These are phyloP conservation scores for Vachellia pachyceras DNA, from an alignment of 306 rosid genomes.

Conservation along the genomic window DNA sequence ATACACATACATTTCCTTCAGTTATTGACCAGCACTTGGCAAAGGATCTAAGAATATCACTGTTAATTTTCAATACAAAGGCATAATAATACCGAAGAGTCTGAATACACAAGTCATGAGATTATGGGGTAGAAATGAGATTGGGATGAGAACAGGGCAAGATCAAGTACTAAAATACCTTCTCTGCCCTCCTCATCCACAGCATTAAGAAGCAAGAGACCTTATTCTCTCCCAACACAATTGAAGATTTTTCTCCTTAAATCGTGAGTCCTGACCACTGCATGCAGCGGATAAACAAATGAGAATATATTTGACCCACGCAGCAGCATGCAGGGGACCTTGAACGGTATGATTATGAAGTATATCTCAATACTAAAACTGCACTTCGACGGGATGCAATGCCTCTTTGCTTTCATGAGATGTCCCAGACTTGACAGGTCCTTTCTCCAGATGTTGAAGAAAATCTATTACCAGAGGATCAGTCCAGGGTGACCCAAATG, in stretches of 20 bases:
- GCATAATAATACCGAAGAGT: neutral
- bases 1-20: neutral
- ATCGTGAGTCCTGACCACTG: neutral
- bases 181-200: neutral
- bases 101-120: neutral
- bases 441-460: slow-evolving; percentile 71
- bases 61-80: neutral
- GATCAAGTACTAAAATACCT: neutral
- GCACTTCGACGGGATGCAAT: slow-evolving; percentile 52
- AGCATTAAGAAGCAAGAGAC: neutral
- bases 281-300: neutral
- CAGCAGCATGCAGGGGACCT: neutral
- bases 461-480: slow-evolving; percentile 82
- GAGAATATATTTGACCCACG: neutral
- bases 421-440: slow-evolving; percentile 34
- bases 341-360: neutral
- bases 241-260: neutral
- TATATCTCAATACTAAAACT: slow-evolving; percentile 19
- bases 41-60: neutral
- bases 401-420: slow-evolving; percentile 32
- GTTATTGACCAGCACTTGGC: neutral
- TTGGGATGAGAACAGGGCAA: neutral
- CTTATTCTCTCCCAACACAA: neutral
- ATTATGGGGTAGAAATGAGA: neutral
- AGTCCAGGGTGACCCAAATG: slow-evolving; percentile 89